Evolutionary conservation across 148 eudicot species (phyloP), one percentile per base, ranked within the genome.

Genomic region (Cornus florida): DNA sequence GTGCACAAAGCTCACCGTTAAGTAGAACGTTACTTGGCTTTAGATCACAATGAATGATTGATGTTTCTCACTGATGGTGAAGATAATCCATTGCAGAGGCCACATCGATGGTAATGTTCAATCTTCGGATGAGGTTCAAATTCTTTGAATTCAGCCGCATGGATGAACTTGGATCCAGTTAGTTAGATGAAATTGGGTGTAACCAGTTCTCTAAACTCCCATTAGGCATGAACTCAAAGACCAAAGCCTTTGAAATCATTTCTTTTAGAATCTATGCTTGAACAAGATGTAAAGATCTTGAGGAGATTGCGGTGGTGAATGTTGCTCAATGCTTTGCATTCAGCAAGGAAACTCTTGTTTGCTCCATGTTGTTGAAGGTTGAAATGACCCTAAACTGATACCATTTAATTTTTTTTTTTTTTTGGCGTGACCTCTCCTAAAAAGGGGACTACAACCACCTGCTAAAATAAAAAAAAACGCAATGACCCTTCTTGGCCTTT

Each of bases 161-260:
- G 9, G 46, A 41, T 5, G 46, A 41, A 17, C 23, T 24, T 3
- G 17, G 4, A 10, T 71, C 75, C 4, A 24, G 38, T 14, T 62
- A 35, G 73, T 46, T 19, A 38, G 70, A 10, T 5, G 32, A n/a
- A 60, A 5, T 17, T 14, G 60, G 83, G 39, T 73, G 69, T 65
- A 84, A 73, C 83, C 83, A 84, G 46, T 50, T 80, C n/a, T 84
- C 83, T 19, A 80, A 53, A 68, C 72, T 84, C 69, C 86, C 86
- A 77, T 77, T 84, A 23, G 75, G 57, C 83, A 80, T 80, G 64
- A 72, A 84, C 66, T 80, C 77, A 59, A 68, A 79, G 4, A 83
- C 74, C 66, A 79, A 75, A 9, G 82, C 82, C 38, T n/a, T 71
- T 83, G 46, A 83, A 83, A 11, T 75, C 69, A 19, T 66, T 71